Evolutionary conservation across 371 early-diverging fungal genomes (phyloP), one percentile per base, ranked within the genome.

Genomic region (Basidiobolus meristosporus): DNA sequence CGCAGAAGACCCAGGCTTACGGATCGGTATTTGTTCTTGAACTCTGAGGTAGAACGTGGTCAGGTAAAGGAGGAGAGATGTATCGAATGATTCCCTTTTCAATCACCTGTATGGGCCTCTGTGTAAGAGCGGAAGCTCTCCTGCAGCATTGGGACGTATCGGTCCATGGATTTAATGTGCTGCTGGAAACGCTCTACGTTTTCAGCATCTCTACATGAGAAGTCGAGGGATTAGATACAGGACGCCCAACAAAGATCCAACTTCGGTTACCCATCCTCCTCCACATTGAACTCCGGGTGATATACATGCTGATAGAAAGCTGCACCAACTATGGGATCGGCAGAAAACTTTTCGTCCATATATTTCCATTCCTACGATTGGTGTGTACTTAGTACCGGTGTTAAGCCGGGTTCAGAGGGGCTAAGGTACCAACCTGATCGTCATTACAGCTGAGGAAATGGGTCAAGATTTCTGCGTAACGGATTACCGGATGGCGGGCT

Each of bases 211-310:
- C 61, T 60, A 48, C 12, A n/a, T n/a, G 15, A 3, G 7, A 14
- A 26, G 14, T 11, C 34, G 17, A 15, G 14, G 22, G 0, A 40
- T 22, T 15, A 11, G 17, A 31, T 15, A 17, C 10, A 33, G 10
- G 31, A 31, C 36, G 31, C 12, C 12, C 29, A 4, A 28, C 6
- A 37, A 32, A 33, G 21, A 9, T 18, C 32, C 22, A 2, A 38
- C 15, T 6, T 28, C 7, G 28, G 45, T 14, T 56, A 54, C 52
- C 50, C 50, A 28, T 56, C 56, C 28, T 61, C 62, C 35, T 53
- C 58, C n/a, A 61, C 54, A 34, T 61, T 61, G 39, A 56, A 61
- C 33, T 61, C 62, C 17, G 62, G 62, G 20, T 60, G 61, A 37
- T 55, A 60, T 18, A 60, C 61, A 40, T 60, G 57, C 23, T 60